Conservation (phyloP, 768 basidiomycete genomes). For the Pleurotus cornucopiae region DNA sequence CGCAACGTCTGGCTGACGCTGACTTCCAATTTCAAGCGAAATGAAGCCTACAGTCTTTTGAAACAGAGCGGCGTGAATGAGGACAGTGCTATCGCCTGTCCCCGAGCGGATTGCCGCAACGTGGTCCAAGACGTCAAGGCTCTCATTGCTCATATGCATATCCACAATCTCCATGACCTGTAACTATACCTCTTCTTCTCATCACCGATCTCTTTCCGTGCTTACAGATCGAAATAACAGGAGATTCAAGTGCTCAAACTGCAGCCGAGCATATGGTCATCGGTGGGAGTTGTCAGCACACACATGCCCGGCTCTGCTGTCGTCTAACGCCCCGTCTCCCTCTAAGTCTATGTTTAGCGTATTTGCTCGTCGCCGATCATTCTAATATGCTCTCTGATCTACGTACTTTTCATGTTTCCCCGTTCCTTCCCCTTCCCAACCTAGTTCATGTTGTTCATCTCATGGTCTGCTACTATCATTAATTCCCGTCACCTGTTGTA, state of each 20-base stretch:
- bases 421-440: too few relatives aligned
- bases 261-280: background rate
- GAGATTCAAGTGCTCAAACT: background rate
- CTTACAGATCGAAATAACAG: background rate
- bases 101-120: constrained; percentile 41
- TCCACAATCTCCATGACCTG: constrained; percentile 49
- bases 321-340: background rate
- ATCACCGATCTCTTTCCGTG: background rate
- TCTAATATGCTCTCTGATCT: background rate
- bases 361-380: background rate
- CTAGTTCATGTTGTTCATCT: too few relatives aligned
- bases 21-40: constrained; percentile 20
- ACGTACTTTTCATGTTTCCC: too few relatives aligned
- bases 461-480: too few relatives aligned
- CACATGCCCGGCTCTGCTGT: background rate
- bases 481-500: too few relatives aligned
- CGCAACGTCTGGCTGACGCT: background rate
- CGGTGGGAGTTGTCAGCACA: constrained; percentile 1
- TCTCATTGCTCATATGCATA: constrained; percentile 50
- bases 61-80: constrained; percentile 20
- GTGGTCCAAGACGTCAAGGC: constrained; percentile 36
- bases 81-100: constrained; percentile 34
- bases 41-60: constrained; percentile 32
- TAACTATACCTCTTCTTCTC: constrained; percentile 15
- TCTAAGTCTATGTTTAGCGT: constrained; percentile 1